Evolutionary conservation across 2,329 filamentous ascomycete genomes (phyloP).

Genomic region (Setomelanomma holmii): DNA sequence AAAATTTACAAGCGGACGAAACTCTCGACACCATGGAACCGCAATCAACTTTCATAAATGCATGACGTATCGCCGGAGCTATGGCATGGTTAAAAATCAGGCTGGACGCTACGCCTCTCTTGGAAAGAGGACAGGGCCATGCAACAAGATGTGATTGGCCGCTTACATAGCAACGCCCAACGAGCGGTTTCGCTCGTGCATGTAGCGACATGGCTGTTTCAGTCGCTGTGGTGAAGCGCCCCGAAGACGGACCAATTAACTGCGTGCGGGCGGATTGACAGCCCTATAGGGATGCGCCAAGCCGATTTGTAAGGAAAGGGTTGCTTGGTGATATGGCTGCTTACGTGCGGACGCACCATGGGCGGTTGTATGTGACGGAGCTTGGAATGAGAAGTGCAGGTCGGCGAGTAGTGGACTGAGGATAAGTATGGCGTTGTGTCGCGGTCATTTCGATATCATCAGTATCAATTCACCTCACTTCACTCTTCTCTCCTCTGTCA

Average conservation of each 20-base stretch:
- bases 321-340: slow-evolving; percentile 5
- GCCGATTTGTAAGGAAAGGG: slow-evolving; percentile 3
- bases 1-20: neutral
- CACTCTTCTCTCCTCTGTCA: no score
- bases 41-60: neutral
- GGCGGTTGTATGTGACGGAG: slow-evolving; percentile 1
- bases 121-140: neutral
- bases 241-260: neutral
- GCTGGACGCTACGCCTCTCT: neutral
- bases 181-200: neutral
- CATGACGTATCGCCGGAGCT: neutral
- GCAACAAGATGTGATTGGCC: neutral
- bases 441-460: no score
- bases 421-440: slow-evolving; percentile 2
- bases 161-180: neutral
- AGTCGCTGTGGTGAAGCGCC: neutral
- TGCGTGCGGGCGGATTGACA: neutral
- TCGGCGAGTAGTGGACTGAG: neutral
- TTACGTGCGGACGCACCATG: neutral
- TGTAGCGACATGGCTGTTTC: neutral
- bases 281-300: neutral
- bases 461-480: no score
- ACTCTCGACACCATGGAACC: neutral
- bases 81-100: slow-evolving; percentile 1
- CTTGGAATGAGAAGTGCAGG: neutral